phyloP scores from a whole-genome alignment of 1,284 basidiomycete genomes.

The Pseudomicrostroma phylloplanum region DNA sequence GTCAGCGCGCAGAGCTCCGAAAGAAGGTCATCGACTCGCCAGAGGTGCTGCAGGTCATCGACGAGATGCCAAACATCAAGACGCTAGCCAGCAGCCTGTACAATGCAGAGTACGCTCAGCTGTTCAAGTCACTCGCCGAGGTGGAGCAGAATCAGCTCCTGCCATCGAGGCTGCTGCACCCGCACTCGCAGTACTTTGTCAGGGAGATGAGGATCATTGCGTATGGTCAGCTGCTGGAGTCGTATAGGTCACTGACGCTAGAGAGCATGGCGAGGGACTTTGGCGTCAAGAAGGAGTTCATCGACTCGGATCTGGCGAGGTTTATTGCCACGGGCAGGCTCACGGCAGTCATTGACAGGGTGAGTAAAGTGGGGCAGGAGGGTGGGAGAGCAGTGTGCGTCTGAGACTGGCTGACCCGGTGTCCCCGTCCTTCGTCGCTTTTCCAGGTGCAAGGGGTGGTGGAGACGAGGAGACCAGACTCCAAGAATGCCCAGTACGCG shows the following conservation, averaged over 20 bases:
- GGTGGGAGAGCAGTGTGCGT: slow-evolving; percentile 22
- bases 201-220: slow-evolving; percentile 95
- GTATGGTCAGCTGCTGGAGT: slow-evolving; percentile 84
- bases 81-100: slow-evolving; percentile 63
- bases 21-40: slow-evolving; percentile 68
- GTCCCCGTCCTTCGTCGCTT: neutral
- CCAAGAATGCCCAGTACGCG: slow-evolving; percentile 84
- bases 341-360: slow-evolving; percentile 88
- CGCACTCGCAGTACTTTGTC: slow-evolving; percentile 83
- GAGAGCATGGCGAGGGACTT: slow-evolving; percentile 81
- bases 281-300: slow-evolving; percentile 79
- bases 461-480: slow-evolving; percentile 78
- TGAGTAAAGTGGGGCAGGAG: slow-evolving; percentile 49
- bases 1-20: slow-evolving; percentile 76
- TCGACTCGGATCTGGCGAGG: slow-evolving; percentile 77
- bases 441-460: slow-evolving; percentile 66
- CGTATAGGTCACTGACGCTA: slow-evolving; percentile 81
- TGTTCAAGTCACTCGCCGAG: slow-evolving; percentile 82
- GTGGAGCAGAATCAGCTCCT: slow-evolving; percentile 81
- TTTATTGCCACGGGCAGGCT: slow-evolving; percentile 88
- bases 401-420: neutral
- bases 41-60: slow-evolving; percentile 55
- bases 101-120: slow-evolving; percentile 87
- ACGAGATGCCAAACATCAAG: slow-evolving; percentile 55
- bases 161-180: slow-evolving; percentile 75